These are phyloP conservation scores for Talaromyces sp. DNA, from an alignment of 2,329 filamentous ascomycete species.

Conservation along the genomic window DNA sequence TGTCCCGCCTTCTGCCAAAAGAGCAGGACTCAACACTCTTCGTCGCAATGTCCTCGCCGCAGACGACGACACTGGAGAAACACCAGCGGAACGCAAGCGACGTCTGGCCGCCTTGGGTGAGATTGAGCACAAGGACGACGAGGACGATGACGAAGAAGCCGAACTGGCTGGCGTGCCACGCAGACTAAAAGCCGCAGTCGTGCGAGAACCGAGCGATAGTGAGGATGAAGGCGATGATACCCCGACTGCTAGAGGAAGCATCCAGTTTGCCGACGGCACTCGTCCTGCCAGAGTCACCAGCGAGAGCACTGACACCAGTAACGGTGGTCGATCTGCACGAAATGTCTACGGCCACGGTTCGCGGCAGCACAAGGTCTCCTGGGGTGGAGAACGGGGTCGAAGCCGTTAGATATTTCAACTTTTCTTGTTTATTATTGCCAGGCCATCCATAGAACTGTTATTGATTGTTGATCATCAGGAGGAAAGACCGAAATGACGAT, in stretches of 20 bases:
- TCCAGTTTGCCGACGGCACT: constrained; percentile 11
- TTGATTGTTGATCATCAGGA: not conserved
- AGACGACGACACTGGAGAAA: constrained; percentile 21
- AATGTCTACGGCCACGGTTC: constrained; percentile 8
- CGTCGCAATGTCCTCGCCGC: not conserved
- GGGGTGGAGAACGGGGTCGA: constrained; percentile 13
- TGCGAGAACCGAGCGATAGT: constrained; percentile 4
- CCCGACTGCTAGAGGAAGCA: constrained; percentile 12
- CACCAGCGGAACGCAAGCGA: constrained; percentile 43
- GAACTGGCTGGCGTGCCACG: constrained; percentile 14
- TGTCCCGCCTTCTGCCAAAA: constrained; percentile 26
- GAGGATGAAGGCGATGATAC: constrained; percentile 9
- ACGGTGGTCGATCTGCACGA: constrained; percentile 1
- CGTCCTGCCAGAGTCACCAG: constrained; percentile 6
- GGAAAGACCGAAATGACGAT: not conserved
- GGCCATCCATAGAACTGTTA: not conserved
- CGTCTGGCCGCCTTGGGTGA: constrained; percentile 42
- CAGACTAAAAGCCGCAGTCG: constrained; percentile 5
- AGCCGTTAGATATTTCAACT: not conserved
- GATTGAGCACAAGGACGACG: constrained; percentile 23
- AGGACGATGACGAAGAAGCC: constrained; percentile 16
- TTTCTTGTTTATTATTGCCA: not conserved
- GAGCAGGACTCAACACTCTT: constrained; percentile 7
- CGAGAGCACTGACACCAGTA: constrained; percentile 1
- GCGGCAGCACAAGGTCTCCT: constrained; percentile 9